These are phyloP conservation scores for Ceratocystis smalleyi DNA, from an alignment of 2,329 filamentous ascomycete species.

Conservation along the genomic window DNA sequence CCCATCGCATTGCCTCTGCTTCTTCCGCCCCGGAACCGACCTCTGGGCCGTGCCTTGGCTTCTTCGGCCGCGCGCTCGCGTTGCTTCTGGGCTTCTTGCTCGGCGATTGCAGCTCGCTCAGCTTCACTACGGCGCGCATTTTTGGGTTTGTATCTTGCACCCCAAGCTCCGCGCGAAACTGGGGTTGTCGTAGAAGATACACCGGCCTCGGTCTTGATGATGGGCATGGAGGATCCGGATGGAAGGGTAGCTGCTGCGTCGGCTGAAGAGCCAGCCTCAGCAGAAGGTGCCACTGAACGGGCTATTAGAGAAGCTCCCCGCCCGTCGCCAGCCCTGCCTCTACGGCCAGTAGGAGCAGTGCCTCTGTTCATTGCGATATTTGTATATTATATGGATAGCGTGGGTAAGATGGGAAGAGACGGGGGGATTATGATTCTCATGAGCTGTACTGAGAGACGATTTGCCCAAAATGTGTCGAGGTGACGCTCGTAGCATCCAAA, in stretches of 20 bases:
- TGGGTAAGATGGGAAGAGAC: background rate
- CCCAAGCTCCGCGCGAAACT: constrained; percentile 18
- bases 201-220: constrained; percentile 11
- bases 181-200: background rate
- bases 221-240: background rate
- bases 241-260: background rate
- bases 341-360: constrained; percentile 6
- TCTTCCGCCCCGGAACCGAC: constrained; percentile 28
- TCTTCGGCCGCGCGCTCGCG: constrained; percentile 28
- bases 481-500: background rate
- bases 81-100: constrained; percentile 30
- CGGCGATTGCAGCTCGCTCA: constrained; percentile 33
- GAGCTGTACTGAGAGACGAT: background rate
- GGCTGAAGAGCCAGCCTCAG: background rate
- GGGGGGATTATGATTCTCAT: background rate
- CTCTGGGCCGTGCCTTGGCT: constrained; percentile 26
- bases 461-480: background rate
- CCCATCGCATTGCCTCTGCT: constrained; percentile 33
- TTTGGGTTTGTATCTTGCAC: constrained; percentile 33
- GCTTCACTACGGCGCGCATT: constrained; percentile 36
- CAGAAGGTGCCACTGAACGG: background rate
- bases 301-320: constrained; percentile 14
- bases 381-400: background rate
- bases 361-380: constrained; percentile 7
- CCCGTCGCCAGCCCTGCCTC: constrained; percentile 12